phyloP scores from a whole-genome alignment of 768 basidiomycete genomes.

The Tulasnella calospora region DNA sequence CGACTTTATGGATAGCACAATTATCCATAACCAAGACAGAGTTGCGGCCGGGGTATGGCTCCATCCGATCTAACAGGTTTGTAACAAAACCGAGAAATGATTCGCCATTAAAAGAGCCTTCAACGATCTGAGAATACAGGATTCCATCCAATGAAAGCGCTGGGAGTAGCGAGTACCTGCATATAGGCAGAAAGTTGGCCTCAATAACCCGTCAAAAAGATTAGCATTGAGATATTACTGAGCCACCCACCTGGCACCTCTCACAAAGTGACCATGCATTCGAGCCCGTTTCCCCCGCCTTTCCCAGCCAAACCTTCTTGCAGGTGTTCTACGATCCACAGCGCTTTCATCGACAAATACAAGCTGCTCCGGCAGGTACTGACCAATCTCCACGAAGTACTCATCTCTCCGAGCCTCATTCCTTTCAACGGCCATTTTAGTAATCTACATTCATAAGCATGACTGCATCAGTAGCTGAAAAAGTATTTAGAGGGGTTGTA shows the following conservation, averaged over 20 bases:
- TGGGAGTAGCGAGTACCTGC: neutral
- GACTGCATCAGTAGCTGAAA: neutral
- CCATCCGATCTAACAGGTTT: constrained; percentile 30
- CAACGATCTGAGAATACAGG: neutral
- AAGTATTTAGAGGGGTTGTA: neutral
- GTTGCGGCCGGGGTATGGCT: constrained; percentile 30
- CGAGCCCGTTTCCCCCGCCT: neutral
- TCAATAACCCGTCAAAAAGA: neutral
- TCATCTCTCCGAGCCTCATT: constrained; percentile 19
- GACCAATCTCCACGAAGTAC: constrained; percentile 9
- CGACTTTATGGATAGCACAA: constrained; percentile 30
- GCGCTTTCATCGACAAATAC: constrained; percentile 29
- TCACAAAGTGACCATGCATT: constrained; percentile 1
- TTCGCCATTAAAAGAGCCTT: neutral
- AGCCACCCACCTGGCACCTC: neutral
- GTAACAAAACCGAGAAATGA: constrained; percentile 28
- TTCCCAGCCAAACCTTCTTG: neutral
- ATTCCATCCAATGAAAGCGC: constrained; percentile 23
- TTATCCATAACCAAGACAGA: constrained; percentile 41
- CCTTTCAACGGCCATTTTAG: constrained; percentile 23
- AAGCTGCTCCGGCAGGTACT: constrained; percentile 25
- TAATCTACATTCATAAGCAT: constrained; percentile 5
- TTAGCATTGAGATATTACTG: too few species aligned
- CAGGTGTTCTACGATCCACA: constrained; percentile 6
- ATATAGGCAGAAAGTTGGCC: constrained; percentile 28